Evolutionary conservation across 1,139 yeast species (phyloP).

Genomic region (Komagataea norvegica): DNA sequence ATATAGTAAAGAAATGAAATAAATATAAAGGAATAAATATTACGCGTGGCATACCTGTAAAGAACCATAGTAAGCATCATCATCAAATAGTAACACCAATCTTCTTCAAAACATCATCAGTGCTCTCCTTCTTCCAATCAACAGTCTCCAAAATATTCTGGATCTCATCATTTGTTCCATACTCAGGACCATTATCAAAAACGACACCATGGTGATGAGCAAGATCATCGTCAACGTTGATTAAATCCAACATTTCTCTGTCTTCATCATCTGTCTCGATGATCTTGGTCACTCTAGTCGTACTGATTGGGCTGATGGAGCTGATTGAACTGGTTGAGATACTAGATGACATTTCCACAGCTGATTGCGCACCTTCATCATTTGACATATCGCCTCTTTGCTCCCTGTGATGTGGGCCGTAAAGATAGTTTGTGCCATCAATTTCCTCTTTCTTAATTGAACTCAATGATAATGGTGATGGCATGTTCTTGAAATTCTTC

Average conservation of each 20-base stretch:
- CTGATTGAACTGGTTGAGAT: slow-evolving; percentile 3
- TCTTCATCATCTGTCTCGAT: slow-evolving; percentile 1
- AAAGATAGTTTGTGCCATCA: too few relatives aligned
- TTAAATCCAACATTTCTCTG: too few relatives aligned
- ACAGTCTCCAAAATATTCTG: slow-evolving; percentile 27
- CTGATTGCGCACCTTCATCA: not conserved
- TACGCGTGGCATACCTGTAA: too few relatives aligned
- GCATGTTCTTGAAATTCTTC: too few relatives aligned
- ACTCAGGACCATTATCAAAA: not conserved
- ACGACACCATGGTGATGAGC: too few relatives aligned
- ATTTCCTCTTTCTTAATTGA: too few relatives aligned
- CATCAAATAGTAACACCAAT: slow-evolving; percentile 25
- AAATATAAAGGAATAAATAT: slow-evolving; percentile 1
- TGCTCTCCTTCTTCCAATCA: slow-evolving; percentile 29
- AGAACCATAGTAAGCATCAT: too few relatives aligned
- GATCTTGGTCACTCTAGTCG: not conserved
- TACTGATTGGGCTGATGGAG: not conserved
- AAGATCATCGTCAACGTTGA: not conserved
- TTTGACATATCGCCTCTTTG: too few relatives aligned
- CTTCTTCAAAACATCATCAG: slow-evolving; percentile 30
- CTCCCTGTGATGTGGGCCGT: too few relatives aligned
- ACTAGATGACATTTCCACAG: not conserved
- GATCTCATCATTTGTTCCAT: slow-evolving; percentile 17
- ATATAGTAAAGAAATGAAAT: slow-evolving; percentile 1
- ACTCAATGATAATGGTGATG: too few relatives aligned